Evolutionary conservation across 2,329 filamentous ascomycete genomes (phyloP), one percentile per base, ranked within the genome.

Genomic region (Phoma sp.): DNA sequence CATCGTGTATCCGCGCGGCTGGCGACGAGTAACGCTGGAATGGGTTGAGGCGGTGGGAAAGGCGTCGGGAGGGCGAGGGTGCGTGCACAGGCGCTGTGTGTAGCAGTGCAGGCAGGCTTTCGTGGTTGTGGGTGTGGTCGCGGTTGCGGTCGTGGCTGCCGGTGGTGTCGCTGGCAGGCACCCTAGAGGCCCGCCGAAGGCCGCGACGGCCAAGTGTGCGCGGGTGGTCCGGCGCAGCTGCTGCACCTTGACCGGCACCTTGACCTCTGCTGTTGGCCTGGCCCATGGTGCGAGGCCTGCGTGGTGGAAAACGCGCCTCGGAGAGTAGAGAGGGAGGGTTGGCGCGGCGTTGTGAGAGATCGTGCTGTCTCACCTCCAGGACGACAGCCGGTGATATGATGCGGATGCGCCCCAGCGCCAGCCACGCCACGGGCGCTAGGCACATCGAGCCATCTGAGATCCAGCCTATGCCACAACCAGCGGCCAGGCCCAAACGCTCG

Each of bases 211-310:
- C 61, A 51, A 61, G 57, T 39, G 65, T 62, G 30, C 40, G 51
- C 45, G 51, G 39, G 14, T 44, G 33, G 22, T 42, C 40, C 7
- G n/a, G 42, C 13, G 22, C 9, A 35, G 25, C 13, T 11, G 32
- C 32, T 33, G 32, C 10, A 11, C 32, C 32, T n/a, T 4, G 7
- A 33, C 10, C 8, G n/a, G 27, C 29, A 55, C 61, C 55, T 57
- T 62, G 32, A 24, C 30, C 32, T 18, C 47, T 64, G 22, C 75
- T 76, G 60, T 64, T 69, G 59, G 69, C 68, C 67, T 74, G 74
- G 54, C 74, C 74, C 74, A 77, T 77, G 46, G 52, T 65, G 52
- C 49, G 61, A 62, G 63, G 68, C 65, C 58, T 29, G 27, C 27
- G 65, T 59, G 52, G 51, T 57, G 49, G 53, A 60, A 66, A 62